A percentile compares a stretch with the other conserved stretches of the same genome.
These are phyloP conservation scores for Gremmenia infestans DNA, from an alignment of 2,329 filamentous ascomycete genomes.

Conservation along the genomic window DNA sequence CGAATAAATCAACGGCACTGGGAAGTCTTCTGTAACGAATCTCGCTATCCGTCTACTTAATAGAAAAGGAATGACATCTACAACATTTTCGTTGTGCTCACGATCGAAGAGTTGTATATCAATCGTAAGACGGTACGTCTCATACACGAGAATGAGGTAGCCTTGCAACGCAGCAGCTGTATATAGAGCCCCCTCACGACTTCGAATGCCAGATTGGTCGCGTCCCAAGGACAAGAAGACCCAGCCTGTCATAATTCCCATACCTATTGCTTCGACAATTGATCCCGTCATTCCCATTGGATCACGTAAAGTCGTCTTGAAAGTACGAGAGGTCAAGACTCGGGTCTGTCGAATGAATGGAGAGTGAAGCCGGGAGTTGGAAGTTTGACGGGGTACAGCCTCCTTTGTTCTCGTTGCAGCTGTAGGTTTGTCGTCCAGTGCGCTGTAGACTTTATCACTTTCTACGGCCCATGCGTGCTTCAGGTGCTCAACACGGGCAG, in stretches of 20 bases:
- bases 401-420: conserved; percentile 1
- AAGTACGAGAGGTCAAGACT: conserved; percentile 63
- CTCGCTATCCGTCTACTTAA: conserved; percentile 65
- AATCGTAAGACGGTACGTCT: conserved; percentile 68
- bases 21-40: conserved; percentile 65
- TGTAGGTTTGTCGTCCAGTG: conserved; percentile 13
- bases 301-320: conserved; percentile 70
- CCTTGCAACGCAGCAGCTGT: conserved; percentile 67
- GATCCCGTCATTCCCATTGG: conserved; percentile 70
- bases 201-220: conserved; percentile 67
- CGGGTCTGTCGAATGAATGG: conserved; percentile 56
- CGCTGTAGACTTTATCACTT: conserved; percentile 19
- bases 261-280: conserved; percentile 62
- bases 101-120: conserved; percentile 74
- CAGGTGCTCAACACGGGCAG: conserved; percentile 54
- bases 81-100: conserved; percentile 68
- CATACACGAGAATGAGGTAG: conserved; percentile 71
- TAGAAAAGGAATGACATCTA: conserved; percentile 64
- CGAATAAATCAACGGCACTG: conserved; percentile 66
- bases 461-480: conserved; percentile 54
- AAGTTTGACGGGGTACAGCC: conserved; percentile 30
- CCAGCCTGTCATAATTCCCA: conserved; percentile 69
- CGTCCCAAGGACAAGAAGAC: conserved; percentile 63
- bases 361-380: conserved; percentile 34
- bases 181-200: conserved; percentile 67